Conservation (phyloP, 108 stramenopile genomes). For the Mediolabrus comicus region DNA sequence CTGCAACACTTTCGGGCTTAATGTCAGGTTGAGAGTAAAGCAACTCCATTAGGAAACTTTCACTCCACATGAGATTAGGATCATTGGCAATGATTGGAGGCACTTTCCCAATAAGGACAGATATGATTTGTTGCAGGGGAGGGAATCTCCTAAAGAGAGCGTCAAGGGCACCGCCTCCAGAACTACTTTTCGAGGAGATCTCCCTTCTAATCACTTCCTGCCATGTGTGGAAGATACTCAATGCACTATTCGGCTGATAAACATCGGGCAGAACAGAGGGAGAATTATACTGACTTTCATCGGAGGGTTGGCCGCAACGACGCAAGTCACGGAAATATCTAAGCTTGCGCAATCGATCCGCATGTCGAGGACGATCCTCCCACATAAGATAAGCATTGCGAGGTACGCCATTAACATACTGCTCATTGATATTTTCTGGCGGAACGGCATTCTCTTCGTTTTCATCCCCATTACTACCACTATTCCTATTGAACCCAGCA, state of each 20-base stretch:
- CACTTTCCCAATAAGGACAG: conserved; percentile 13
- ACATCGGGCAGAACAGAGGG: conserved; percentile 27
- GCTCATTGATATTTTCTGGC: conserved; percentile 2
- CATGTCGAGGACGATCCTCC: conserved; percentile 51
- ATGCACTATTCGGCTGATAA: conserved; percentile 54
- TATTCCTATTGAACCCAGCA: not conserved
- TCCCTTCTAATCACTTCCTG: conserved; percentile 28
- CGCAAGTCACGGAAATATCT: conserved; percentile 14
- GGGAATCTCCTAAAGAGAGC: conserved; percentile 33
- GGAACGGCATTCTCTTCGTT: not conserved
- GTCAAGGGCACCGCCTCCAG: not conserved
- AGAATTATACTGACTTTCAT: not conserved
- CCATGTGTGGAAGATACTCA: conserved; percentile 52
- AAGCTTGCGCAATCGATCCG: conserved; percentile 15
- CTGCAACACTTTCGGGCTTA: conserved; percentile 51
- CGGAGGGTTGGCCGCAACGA: not conserved
- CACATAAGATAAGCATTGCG: conserved; percentile 57
- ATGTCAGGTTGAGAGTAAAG: conserved; percentile 66
- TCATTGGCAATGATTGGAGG: not conserved
- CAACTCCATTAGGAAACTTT: conserved; percentile 64
- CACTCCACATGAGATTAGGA: conserved; percentile 49
- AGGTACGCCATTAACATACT: conserved; percentile 35
- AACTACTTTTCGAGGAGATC: conserved; percentile 5
- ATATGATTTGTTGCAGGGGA: conserved; percentile 31
- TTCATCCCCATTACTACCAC: not conserved